Evolutionary conservation across 2,329 filamentous ascomycete genomes (phyloP).

Genomic region (Alternaria metachromatica): DNA sequence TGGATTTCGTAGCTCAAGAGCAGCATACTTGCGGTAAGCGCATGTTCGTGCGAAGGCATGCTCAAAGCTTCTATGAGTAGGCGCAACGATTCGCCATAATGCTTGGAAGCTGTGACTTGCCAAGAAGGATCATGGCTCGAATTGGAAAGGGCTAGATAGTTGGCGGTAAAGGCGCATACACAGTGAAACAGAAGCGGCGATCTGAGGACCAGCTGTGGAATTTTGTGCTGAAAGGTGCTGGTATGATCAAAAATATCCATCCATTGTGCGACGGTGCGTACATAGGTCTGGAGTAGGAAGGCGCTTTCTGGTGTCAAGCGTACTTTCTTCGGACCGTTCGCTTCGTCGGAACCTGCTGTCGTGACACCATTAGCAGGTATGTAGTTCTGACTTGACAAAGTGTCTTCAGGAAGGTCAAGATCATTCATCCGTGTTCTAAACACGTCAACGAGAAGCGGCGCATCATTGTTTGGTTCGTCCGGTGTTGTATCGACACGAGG

Average conservation of each 20-base stretch:
- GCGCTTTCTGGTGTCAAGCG: conserved; percentile 38
- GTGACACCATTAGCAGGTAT: conserved; percentile 15
- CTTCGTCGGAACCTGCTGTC: conserved; percentile 11
- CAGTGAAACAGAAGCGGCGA: conserved; percentile 44
- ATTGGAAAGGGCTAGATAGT: conserved; percentile 39
- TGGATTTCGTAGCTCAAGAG: conserved; percentile 45
- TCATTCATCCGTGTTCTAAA: conserved; percentile 34
- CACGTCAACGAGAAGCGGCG: conserved; percentile 25
- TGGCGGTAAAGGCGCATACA: conserved; percentile 46
- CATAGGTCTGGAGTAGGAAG: conserved; percentile 41
- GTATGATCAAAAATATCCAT: conserved; percentile 45
- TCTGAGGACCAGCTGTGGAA: conserved; percentile 35
- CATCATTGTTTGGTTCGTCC: conserved; percentile 4
- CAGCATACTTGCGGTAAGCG: conserved; percentile 43
- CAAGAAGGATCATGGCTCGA: conserved; percentile 33
- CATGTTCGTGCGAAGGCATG: conserved; percentile 34
- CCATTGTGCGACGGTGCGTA: conserved; percentile 43
- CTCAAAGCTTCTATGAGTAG: conserved; percentile 39
- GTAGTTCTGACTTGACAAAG: conserved; percentile 15
- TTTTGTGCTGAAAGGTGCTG: conserved; percentile 38
- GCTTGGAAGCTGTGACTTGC: conserved; percentile 34
- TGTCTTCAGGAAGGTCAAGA: conserved; percentile 24
- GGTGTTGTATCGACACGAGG: conserved; percentile 2
- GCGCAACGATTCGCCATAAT: conserved; percentile 41
- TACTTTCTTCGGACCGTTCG: conserved; percentile 8